Evolutionary conservation across 2,329 filamentous ascomycete species (phyloP).

Genomic region (Claviceps arundinis): DNA sequence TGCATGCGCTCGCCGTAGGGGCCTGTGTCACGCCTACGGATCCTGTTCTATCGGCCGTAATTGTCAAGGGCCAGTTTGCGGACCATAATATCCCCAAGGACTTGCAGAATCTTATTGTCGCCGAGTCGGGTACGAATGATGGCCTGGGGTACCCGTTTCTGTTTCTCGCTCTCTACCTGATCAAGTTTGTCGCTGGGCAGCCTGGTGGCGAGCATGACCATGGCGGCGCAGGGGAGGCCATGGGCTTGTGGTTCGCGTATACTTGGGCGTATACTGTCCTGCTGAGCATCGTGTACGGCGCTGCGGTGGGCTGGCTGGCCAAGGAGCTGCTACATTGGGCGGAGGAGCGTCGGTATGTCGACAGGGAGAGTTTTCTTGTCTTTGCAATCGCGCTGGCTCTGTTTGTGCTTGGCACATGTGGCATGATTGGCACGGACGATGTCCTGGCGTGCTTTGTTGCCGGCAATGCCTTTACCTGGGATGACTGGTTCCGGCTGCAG

Average conservation of each 20-base stretch:
- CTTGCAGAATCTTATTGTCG: slow-evolving; percentile 67
- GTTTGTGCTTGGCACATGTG: slow-evolving; percentile 78
- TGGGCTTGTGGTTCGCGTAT: slow-evolving; percentile 73
- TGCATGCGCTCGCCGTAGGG: slow-evolving; percentile 68
- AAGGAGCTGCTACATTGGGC: slow-evolving; percentile 77
- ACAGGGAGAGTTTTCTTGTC: slow-evolving; percentile 76
- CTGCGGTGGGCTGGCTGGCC: slow-evolving; percentile 64
- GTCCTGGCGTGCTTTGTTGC: slow-evolving; percentile 87
- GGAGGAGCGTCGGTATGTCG: slow-evolving; percentile 67
- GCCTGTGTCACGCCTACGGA: slow-evolving; percentile 90
- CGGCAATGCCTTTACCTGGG: slow-evolving; percentile 82
- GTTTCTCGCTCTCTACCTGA: slow-evolving; percentile 71
- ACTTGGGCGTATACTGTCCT: slow-evolving; percentile 76
- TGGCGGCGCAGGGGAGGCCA: slow-evolving; percentile 47
- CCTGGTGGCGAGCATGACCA: slow-evolving; percentile 37
- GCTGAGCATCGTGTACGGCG: slow-evolving; percentile 66
- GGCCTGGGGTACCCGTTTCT: slow-evolving; percentile 81
- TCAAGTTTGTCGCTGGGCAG: slow-evolving; percentile 46
- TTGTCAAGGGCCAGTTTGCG: slow-evolving; percentile 87
- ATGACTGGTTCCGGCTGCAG: slow-evolving; percentile 86
- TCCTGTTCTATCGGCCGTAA: slow-evolving; percentile 74
- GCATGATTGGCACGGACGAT: slow-evolving; percentile 78
- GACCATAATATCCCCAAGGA: slow-evolving; percentile 77
- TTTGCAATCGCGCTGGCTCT: slow-evolving; percentile 76
- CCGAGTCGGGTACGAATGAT: slow-evolving; percentile 81